Evolutionary conservation across 2,329 filamentous ascomycete genomes (phyloP), one percentile per base, ranked within the genome.

Genomic region (Beauveria asiatica): DNA sequence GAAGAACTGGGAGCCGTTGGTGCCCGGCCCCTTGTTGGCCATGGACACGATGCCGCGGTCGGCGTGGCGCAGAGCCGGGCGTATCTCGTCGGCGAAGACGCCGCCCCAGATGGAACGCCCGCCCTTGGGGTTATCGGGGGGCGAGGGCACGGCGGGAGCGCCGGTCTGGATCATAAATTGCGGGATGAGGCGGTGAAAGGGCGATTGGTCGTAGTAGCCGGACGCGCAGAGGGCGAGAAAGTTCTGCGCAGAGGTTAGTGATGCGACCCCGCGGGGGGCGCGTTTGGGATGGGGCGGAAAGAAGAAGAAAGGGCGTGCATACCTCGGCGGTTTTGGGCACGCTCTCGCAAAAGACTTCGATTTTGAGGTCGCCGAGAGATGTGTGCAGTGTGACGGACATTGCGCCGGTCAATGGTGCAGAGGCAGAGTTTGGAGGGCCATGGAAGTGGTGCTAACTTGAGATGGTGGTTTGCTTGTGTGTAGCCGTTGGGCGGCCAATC

Each of bases 291-390:
- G 11, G 30, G 33, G 11, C 6, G 33, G 30, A 33, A 33, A 33
- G 30, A 33, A 11, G 13, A 19, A 42, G 46, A n/a, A 10, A 19
- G 13, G 10, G 16, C 19, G 23, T 21, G 17, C 49, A 6, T 30
- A 88, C 88, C 77, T 96, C 90, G 64, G 92, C 88, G 0, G 94
- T 96, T 73, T 93, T 92, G 64, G 94, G 94, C 37, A 96, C 91
- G 67, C 89, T 87, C 73, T 97, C 91, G 78, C 93, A 97, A 77
- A 97, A 97, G 66, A 99, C 80, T 74, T 97, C 94, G 68, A 97
- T 84, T 77, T 97, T 99, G 72, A 99, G 82, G 75, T 94, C 88
- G 71, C 94, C 94, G 57, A 88, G 82, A 55, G 86, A 90, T 54
- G 94, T 99, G 75, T 97, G 92, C 16, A 99, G 82, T 11, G 84